A percentile compares a stretch with the other conserved stretches of the same genome.
Conservation (phyloP, 306 rosid species). For the Benincasa hispida region DNA sequence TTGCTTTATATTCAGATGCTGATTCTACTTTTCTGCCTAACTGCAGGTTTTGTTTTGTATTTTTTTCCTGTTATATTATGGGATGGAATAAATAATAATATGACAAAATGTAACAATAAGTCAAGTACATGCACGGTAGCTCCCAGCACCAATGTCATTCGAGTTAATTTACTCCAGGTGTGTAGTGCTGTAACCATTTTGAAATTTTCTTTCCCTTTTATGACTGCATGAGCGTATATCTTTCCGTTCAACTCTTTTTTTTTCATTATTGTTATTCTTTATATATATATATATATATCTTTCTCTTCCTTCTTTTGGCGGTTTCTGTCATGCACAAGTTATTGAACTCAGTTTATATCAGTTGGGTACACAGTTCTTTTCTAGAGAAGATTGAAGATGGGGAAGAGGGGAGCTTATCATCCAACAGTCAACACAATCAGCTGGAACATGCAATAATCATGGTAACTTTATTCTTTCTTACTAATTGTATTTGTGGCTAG, state of each 20-base stretch:
- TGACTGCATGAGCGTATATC: neutral
- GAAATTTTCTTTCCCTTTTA: neutral
- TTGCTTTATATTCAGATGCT: neutral
- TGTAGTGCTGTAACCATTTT: neutral
- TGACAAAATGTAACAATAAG: neutral
- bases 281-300: too few species aligned
- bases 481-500: neutral
- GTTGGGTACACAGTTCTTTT: neutral
- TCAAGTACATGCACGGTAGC: neutral
- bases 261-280: too few species aligned
- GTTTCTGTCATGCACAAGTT: conserved; percentile 1
- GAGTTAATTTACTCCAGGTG: conserved; percentile 4
- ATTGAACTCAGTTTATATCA: neutral
- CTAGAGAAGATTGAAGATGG: neutral
- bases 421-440: neutral
- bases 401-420: neutral
- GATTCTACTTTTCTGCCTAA: neutral
- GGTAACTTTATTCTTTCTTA: conserved; percentile 4
- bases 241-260: neutral
- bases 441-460: conserved; percentile 1
- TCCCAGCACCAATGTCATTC: neutral
- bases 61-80: neutral
- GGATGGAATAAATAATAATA: neutral
- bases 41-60: neutral
- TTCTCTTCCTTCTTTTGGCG: neutral